Percentiles rank a stretch among this genome's conserved stretches.
Conservation (phyloP, 345 rosid genomes). For the Noccaea caerulescens region DNA sequence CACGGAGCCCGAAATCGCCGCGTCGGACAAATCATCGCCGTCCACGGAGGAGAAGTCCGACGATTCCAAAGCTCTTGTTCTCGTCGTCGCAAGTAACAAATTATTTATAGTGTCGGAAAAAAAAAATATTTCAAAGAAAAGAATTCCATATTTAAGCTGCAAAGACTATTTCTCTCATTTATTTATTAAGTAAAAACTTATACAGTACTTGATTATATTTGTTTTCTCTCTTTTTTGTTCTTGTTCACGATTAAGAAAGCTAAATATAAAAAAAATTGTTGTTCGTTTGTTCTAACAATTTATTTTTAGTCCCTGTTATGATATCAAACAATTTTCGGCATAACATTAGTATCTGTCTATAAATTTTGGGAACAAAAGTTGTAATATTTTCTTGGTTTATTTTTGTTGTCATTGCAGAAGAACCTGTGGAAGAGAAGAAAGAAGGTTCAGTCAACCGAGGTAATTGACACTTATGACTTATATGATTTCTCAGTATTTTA, state of each 20-base stretch:
- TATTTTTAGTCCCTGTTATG: background rate
- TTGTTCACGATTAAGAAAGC: constrained; percentile 12
- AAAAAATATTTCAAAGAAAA: background rate
- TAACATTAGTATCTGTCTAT: background rate
- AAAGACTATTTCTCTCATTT: background rate
- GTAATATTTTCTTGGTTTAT: background rate
- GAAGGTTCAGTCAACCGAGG: constrained; percentile 39
- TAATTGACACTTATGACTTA: background rate
- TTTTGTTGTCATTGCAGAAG: constrained; percentile 12
- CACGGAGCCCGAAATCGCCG: background rate
- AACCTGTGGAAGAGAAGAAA: constrained; percentile 38
- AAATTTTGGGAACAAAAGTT: background rate
- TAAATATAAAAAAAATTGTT: too few relatives aligned
- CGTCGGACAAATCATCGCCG: constrained; percentile 12
- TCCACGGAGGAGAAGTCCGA: constrained; percentile 35
- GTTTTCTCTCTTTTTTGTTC: background rate
- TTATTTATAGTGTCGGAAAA: background rate
- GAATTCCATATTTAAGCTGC: background rate
- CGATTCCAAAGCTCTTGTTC: constrained; percentile 42
- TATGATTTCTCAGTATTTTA: background rate
- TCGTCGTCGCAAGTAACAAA: constrained; percentile 34
- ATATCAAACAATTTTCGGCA: background rate
- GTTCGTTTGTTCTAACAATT: background rate
- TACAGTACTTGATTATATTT: background rate
- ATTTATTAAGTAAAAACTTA: background rate